A percentile compares a stretch with the other conserved stretches of the same genome.
Evolutionary conservation across 176 grass and related monocot species (phyloP).

Genomic region (Hsuehochloa calcarea): DNA sequence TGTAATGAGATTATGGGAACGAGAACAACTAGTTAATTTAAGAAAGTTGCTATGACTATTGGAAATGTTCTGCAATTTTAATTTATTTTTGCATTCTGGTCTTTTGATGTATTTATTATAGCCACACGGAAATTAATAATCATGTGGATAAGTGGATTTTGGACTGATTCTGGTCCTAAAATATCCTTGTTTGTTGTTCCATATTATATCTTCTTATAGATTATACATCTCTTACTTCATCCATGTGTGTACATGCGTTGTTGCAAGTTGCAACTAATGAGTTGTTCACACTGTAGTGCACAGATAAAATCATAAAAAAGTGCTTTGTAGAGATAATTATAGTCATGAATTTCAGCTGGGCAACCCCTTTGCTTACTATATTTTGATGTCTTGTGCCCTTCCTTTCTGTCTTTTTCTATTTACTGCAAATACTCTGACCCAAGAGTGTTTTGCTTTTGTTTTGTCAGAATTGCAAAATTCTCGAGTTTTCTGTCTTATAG

Average conservation of each 20-base stretch:
- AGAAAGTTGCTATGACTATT: background rate
- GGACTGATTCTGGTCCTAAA: background rate
- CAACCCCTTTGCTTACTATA: background rate
- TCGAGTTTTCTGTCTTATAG: background rate
- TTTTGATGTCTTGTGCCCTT: background rate
- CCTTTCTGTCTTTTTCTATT: background rate
- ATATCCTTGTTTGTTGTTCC: background rate
- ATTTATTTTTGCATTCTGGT: background rate
- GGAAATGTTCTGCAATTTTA: background rate
- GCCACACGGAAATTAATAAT: background rate
- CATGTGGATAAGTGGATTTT: conserved; percentile 19
- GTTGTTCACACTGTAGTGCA: background rate
- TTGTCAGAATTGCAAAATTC: background rate
- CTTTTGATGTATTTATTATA: background rate
- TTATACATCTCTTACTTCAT: background rate
- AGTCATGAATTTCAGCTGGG: background rate
- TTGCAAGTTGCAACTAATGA: background rate
- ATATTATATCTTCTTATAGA: background rate
- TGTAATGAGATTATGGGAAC: background rate
- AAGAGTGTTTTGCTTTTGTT: conserved; percentile 13
- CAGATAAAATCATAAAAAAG: background rate
- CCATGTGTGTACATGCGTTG: background rate
- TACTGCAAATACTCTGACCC: background rate
- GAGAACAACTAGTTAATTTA: background rate
- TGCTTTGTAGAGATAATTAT: background rate